Evolutionary conservation across 2,329 filamentous ascomycete species (phyloP).

Genomic region (Ophiosphaerella narmari): DNA sequence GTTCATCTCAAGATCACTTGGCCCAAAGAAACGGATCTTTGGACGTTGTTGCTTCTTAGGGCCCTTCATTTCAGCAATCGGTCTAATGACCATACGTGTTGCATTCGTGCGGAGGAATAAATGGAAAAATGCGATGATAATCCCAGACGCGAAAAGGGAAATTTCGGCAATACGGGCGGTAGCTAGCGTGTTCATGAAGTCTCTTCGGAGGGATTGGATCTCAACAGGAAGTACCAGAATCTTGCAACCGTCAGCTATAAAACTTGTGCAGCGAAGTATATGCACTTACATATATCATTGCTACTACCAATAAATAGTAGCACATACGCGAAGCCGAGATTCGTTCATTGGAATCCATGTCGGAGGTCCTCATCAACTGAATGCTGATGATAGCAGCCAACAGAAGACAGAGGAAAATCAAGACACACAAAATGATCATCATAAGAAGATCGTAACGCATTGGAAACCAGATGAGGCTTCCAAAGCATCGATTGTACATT

Average conservation of each 20-base stretch:
- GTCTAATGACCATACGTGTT: conserved; percentile 60
- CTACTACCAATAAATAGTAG: conserved; percentile 65
- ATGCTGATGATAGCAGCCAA: conserved; percentile 61
- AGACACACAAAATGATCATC: conserved; percentile 58
- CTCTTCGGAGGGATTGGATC: conserved; percentile 55
- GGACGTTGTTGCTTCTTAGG: conserved; percentile 52
- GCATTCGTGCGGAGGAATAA: conserved; percentile 69
- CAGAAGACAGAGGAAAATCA: conserved; percentile 57
- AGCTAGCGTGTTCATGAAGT: conserved; percentile 52
- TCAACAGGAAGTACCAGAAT: conserved; percentile 69
- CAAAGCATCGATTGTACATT: conserved; percentile 66
- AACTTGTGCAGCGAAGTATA: background rate
- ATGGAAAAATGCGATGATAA: conserved; percentile 68
- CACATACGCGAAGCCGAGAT: conserved; percentile 71
- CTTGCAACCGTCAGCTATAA: conserved; percentile 20
- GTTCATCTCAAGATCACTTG: conserved; percentile 48
- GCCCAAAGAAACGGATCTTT: conserved; percentile 54
- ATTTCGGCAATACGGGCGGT: conserved; percentile 68
- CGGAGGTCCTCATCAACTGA: conserved; percentile 59
- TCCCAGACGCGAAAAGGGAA: conserved; percentile 67
- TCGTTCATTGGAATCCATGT: conserved; percentile 63
- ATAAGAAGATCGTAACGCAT: conserved; percentile 63
- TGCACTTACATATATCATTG: conserved; percentile 60
- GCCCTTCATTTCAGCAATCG: conserved; percentile 51
- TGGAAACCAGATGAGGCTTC: conserved; percentile 70